Evolutionary conservation across 2,329 filamentous ascomycete genomes (phyloP).

Genomic region (Ilyonectria sp.): DNA sequence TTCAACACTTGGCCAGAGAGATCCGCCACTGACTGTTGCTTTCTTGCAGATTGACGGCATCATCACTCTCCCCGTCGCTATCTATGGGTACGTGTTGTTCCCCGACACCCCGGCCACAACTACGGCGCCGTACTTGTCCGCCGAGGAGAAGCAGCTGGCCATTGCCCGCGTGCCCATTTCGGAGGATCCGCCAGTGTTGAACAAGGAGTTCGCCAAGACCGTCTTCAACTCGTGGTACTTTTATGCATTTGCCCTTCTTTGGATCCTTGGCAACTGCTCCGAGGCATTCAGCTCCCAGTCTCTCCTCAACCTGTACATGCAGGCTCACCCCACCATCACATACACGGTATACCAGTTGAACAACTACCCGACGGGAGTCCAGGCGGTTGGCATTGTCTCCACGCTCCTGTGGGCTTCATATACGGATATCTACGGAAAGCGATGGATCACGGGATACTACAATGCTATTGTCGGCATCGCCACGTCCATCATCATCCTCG

Average conservation of each 20-base stretch:
- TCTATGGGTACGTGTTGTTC: slow-evolving; percentile 65
- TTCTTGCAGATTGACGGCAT: slow-evolving; percentile 60
- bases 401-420: slow-evolving; percentile 27
- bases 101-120: slow-evolving; percentile 62
- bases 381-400: slow-evolving; percentile 27
- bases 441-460: slow-evolving; percentile 35
- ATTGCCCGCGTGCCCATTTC: slow-evolving; percentile 15
- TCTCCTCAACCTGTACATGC: slow-evolving; percentile 33
- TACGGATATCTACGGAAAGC: slow-evolving; percentile 50
- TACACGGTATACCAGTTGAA: slow-evolving; percentile 29
- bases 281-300: slow-evolving; percentile 52
- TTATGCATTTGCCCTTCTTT: slow-evolving; percentile 53
- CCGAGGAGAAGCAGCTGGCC: slow-evolving; percentile 44
- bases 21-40: background rate
- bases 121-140: slow-evolving; percentile 52
- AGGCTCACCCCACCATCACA: slow-evolving; percentile 20
- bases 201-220: slow-evolving; percentile 40
- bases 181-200: slow-evolving; percentile 18
- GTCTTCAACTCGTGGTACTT: slow-evolving; percentile 34
- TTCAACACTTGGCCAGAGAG: no score
- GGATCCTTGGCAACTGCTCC: slow-evolving; percentile 52
- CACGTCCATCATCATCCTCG: slow-evolving; percentile 24
- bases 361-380: slow-evolving; percentile 32
- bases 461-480: slow-evolving; percentile 25
- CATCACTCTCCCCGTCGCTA: slow-evolving; percentile 67